A percentile compares a stretch with the other conserved stretches of the same genome.
phyloP scores from a whole-genome alignment of 495 filamentous ascomycete species.

The Aspergillus cristatus region DNA sequence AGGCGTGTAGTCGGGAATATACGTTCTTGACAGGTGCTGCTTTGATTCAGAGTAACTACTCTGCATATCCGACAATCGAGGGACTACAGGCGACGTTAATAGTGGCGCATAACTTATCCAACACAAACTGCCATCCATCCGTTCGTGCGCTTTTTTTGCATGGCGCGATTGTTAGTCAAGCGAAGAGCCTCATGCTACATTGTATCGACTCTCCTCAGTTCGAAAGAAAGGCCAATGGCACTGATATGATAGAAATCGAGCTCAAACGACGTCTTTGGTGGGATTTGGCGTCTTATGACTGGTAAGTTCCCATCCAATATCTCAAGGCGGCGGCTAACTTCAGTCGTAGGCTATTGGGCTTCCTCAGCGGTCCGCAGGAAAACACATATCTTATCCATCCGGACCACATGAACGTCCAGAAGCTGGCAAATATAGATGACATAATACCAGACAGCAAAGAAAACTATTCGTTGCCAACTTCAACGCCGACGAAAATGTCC shows the following conservation, averaged over 20 bases:
- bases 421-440: slow-evolving; percentile 28
- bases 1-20: slow-evolving; percentile 17
- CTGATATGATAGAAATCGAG: slow-evolving; percentile 22
- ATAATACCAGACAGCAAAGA: slow-evolving; percentile 6
- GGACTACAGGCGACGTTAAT: slow-evolving; percentile 40
- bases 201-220: slow-evolving; percentile 24
- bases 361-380: slow-evolving; percentile 40
- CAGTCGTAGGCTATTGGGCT: slow-evolving; percentile 25
- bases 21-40: slow-evolving; percentile 25
- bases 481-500: slow-evolving; percentile 32
- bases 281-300: slow-evolving; percentile 38
- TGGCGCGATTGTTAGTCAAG: slow-evolving; percentile 24
- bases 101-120: slow-evolving; percentile 23
- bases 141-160: slow-evolving; percentile 26
- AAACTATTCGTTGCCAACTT: slow-evolving; percentile 3
- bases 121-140: slow-evolving; percentile 14
- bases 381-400: slow-evolving; percentile 38
- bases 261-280: slow-evolving; percentile 37
- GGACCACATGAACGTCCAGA: slow-evolving; percentile 32
- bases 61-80: slow-evolving; percentile 29
- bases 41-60: slow-evolving; percentile 26
- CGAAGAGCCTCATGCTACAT: slow-evolving; percentile 37
- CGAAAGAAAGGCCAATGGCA: slow-evolving; percentile 6
- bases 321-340: too few relatives aligned
- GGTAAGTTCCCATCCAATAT: slow-evolving; percentile 27